Evolutionary conservation across 2,329 filamentous ascomycete genomes (phyloP).

Genomic region (Paracamarosporium sp.): DNA sequence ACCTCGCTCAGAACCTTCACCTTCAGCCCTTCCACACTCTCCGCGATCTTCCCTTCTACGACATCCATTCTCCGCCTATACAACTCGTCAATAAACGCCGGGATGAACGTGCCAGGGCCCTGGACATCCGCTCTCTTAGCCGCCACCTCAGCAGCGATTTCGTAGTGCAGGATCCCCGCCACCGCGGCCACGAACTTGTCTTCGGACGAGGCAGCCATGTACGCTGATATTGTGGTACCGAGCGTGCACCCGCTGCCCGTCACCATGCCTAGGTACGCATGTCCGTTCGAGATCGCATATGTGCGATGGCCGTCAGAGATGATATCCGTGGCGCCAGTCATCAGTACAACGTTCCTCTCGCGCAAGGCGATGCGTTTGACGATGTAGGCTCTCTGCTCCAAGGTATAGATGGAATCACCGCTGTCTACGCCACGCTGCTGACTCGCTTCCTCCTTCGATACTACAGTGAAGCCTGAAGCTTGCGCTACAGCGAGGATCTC

Average conservation of each 20-base stretch:
- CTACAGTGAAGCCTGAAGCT: slow-evolving; percentile 55
- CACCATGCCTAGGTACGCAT: slow-evolving; percentile 71
- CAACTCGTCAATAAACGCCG: slow-evolving; percentile 80
- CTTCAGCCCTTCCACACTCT: slow-evolving; percentile 17
- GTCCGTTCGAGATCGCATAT: slow-evolving; percentile 76
- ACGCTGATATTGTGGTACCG: slow-evolving; percentile 80
- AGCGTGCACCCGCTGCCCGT: slow-evolving; percentile 83
- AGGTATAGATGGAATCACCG: slow-evolving; percentile 60
- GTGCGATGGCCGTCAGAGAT: slow-evolving; percentile 76
- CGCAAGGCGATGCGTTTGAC: slow-evolving; percentile 71
- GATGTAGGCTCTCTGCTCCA: slow-evolving; percentile 65
- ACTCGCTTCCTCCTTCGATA: slow-evolving; percentile 29
- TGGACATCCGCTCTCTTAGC: slow-evolving; percentile 65
- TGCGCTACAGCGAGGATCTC: slow-evolving; percentile 77
- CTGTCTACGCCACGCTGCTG: slow-evolving; percentile 89
- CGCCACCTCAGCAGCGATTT: slow-evolving; percentile 77
- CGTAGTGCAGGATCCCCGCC: slow-evolving; percentile 77
- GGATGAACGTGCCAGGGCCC: slow-evolving; percentile 87
- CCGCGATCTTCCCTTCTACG: slow-evolving; percentile 14
- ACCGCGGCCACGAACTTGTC: slow-evolving; percentile 77
- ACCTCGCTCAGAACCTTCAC: slow-evolving; percentile 26
- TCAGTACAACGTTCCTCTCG: slow-evolving; percentile 75
- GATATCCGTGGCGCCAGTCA: slow-evolving; percentile 82
- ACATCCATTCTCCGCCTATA: slow-evolving; percentile 38
- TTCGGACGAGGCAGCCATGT: slow-evolving; percentile 65